Evolutionary conservation across 176 grass and related monocot species (phyloP).

Genomic region (Oryza meridionalis): DNA sequence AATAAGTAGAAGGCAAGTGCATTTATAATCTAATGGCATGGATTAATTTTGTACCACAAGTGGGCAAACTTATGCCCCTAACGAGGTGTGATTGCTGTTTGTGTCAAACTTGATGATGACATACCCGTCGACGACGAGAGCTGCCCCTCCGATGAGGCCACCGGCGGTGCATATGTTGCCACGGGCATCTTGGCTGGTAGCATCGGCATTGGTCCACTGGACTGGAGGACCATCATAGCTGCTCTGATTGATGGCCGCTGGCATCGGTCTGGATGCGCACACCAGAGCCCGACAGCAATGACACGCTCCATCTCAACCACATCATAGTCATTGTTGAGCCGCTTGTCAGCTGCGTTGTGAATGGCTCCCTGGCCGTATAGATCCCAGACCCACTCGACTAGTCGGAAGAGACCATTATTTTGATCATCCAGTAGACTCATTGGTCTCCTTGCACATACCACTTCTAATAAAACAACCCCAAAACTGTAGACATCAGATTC

Average conservation of each 20-base stretch:
- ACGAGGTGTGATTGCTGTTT: not conserved
- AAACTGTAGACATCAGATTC: constrained; percentile 40
- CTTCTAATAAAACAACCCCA: constrained; percentile 32
- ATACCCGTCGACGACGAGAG: not conserved
- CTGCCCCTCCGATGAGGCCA: not conserved
- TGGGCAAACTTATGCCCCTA: not conserved
- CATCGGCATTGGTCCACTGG: constrained; percentile 25
- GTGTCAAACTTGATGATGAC: not conserved
- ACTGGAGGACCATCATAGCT: constrained; percentile 37
- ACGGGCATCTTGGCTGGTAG: constrained; percentile 59
- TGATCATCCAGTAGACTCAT: not conserved
- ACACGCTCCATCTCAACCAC: constrained; percentile 33
- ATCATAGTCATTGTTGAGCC: constrained; percentile 20
- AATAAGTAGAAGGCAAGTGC: too few species aligned
- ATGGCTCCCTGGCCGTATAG: constrained; percentile 27
- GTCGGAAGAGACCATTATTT: not conserved
- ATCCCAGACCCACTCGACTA: constrained; percentile 51
- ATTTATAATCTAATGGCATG: too few species aligned
- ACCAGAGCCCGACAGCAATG: constrained; percentile 59
- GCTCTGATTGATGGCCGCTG: constrained; percentile 42
- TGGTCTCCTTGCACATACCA: not conserved
- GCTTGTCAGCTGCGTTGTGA: constrained; percentile 46
- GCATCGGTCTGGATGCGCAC: constrained; percentile 42
- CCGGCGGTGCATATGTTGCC: constrained; percentile 26
- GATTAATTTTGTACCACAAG: too few species aligned